phyloP scores from a whole-genome alignment of 192 early-diverging fungal genomes.

The Nowakowskiella sp. region DNA sequence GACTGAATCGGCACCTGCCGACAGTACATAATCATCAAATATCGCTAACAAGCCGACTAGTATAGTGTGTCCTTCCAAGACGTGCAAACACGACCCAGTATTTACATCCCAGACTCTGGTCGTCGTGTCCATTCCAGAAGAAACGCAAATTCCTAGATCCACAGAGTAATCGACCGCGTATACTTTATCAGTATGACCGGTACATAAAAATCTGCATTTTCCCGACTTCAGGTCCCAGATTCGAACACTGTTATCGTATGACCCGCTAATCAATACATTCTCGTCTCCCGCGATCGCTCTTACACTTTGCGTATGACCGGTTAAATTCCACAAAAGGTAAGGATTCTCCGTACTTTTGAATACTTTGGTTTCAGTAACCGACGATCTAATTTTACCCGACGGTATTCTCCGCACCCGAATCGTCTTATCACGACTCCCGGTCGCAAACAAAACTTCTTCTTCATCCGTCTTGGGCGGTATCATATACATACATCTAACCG shows the following conservation, averaged over 20 bases:
- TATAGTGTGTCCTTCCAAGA: slow-evolving; percentile 79
- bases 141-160: slow-evolving; percentile 76
- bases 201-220: slow-evolving; percentile 37
- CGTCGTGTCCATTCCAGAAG: slow-evolving; percentile 88
- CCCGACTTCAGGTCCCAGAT: not conserved
- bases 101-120: slow-evolving; percentile 92
- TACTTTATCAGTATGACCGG: slow-evolving; percentile 89
- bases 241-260: not conserved
- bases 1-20: slow-evolving; percentile 92
- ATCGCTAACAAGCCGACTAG: slow-evolving; percentile 90
- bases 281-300: slow-evolving; percentile 87
- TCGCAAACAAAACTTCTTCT: slow-evolving; percentile 85
- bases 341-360: slow-evolving; percentile 65
- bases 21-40: slow-evolving; percentile 75
- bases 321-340: slow-evolving; percentile 72
- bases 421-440: slow-evolving; percentile 90
- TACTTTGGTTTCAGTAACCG: no score
- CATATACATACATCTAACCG: slow-evolving; percentile 90
- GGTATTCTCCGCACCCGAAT: slow-evolving; percentile 90
- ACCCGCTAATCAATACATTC: slow-evolving; percentile 64
- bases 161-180: slow-evolving; percentile 88
- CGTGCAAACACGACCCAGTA: slow-evolving; percentile 28
- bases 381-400: no score
- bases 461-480: slow-evolving; percentile 50
- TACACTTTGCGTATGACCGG: slow-evolving; percentile 84